A percentile compares a stretch with the other conserved stretches of the same genome.
Conservation (phyloP, 306 rosid species). For the Rosa chinensis region DNA sequence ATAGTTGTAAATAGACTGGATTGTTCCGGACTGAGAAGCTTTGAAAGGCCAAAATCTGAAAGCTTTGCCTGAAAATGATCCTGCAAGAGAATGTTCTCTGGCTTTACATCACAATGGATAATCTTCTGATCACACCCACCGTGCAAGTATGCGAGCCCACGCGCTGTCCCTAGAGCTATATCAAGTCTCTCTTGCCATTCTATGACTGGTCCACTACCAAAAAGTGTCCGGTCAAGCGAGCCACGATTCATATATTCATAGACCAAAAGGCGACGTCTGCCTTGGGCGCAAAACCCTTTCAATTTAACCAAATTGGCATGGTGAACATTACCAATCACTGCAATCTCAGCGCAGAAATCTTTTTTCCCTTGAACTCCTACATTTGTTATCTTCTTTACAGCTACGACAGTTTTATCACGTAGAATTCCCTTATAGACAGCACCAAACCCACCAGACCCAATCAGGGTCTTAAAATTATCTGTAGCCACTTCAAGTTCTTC, state of each 20-base stretch:
- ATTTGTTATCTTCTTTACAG: slow-evolving; percentile 82
- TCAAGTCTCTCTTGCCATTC: slow-evolving; percentile 90
- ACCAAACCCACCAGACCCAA: slow-evolving; percentile 94
- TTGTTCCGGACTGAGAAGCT: slow-evolving; percentile 71
- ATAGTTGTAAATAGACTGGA: slow-evolving; percentile 90
- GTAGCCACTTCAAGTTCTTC: slow-evolving; percentile 77
- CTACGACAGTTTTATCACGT: slow-evolving; percentile 66
- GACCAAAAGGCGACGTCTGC: slow-evolving; percentile 70
- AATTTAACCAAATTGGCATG: slow-evolving; percentile 81
- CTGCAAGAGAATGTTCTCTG: slow-evolving; percentile 84
- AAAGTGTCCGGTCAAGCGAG: slow-evolving; percentile 74
- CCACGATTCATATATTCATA: slow-evolving; percentile 93
- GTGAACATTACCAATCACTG: slow-evolving; percentile 79
- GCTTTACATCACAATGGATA: slow-evolving; percentile 91
- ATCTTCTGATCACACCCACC: slow-evolving; percentile 78
- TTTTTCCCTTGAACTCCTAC: slow-evolving; percentile 79
- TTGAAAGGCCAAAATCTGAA: slow-evolving; percentile 92
- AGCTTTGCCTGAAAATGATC: slow-evolving; percentile 76
- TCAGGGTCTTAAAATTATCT: slow-evolving; percentile 61
- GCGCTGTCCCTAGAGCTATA: slow-evolving; percentile 82
- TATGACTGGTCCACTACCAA: slow-evolving; percentile 68
- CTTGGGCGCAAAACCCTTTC: slow-evolving; percentile 80
- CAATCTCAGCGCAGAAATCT: slow-evolving; percentile 90
- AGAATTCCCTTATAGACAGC: slow-evolving; percentile 75
- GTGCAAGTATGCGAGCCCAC: slow-evolving; percentile 90